Base-by-base conservation (phyloP, 805 yeast genomes). In the Zygosaccharomyces bailii region DNA sequence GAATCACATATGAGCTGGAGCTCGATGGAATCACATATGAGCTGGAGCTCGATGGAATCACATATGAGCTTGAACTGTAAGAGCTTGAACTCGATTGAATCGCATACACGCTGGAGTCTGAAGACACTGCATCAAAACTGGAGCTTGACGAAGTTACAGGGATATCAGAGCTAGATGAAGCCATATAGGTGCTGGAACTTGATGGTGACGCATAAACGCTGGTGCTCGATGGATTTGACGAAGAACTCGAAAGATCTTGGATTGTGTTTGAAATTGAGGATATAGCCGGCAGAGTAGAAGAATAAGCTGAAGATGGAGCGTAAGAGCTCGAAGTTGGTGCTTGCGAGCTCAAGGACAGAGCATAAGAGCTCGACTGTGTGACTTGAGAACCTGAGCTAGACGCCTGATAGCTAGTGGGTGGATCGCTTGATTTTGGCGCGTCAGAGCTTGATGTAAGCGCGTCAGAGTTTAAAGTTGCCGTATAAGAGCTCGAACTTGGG, bases 21-120 rank as follows among this genome's bases (percentile, higher is more conserved):
- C 33, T 30, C 25, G 25, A 21, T 21, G 25, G 25, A 21, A 9
- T 9, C 25, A 21, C 33, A 10, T 30, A 5, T 10, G 33, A 6
- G 33, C 33, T 30, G 17, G 35, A 32, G 10, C 35, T 32, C 14
- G 33, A 30, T 30, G 33, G 33, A n/a, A n/a, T 9, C 25, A 21
- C 25, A 9, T 21, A 21, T 9, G 25, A 5, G 25, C 25, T 21
- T 5, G 25, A 6, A 9, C 25, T 21, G 8, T 25, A 34, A n/a
- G 25, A 6, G 25, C 25, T 21, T 9, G 38, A 34, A n/a, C 38
- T 34, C 5, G 27, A 20, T 4, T 25, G 25, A 21, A 9, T 9
- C 25, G 9, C 25, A 9, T 21, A 21, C 25, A 9, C 9, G 25
- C 25, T 21, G 8, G 38, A 19, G 34, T 30, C 23, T 9, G 30